Evolutionary conservation across 176 grass and related monocot species (phyloP).

Genomic region (Paspalum notatum): DNA sequence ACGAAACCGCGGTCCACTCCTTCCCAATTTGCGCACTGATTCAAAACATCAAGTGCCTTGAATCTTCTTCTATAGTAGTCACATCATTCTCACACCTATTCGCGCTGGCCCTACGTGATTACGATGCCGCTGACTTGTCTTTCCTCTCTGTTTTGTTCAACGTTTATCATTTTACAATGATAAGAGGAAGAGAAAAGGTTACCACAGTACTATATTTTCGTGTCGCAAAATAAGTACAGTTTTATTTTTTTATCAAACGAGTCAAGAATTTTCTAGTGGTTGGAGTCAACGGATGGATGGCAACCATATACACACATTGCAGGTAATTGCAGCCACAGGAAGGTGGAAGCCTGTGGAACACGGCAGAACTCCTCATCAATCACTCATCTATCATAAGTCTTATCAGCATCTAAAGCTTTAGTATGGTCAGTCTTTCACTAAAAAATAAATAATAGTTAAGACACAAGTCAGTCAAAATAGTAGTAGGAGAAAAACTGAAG

Average conservation of each 20-base stretch:
- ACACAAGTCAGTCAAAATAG: background rate
- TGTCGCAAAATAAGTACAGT: no score
- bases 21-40: no score
- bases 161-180: no score
- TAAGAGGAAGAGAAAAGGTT: no score
- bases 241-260: no score
- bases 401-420: background rate
- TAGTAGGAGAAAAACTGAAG: background rate
- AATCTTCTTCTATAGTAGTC: no score
- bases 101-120: background rate
- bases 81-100: no score
- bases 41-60: no score
- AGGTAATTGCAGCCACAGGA: background rate
- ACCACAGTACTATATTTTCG: no score
- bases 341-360: background rate
- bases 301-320: background rate
- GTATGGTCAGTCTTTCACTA: background rate
- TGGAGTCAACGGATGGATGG: no score
- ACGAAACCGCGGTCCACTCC: no score
- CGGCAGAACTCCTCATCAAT: background rate
- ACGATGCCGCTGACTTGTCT: background rate
- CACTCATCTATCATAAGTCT: background rate
- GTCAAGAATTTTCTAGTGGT: no score
- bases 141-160: background rate
- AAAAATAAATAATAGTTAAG: background rate